Conservation (phyloP, 2,329 filamentous ascomycete genomes). For the Cladosporium velox region DNA sequence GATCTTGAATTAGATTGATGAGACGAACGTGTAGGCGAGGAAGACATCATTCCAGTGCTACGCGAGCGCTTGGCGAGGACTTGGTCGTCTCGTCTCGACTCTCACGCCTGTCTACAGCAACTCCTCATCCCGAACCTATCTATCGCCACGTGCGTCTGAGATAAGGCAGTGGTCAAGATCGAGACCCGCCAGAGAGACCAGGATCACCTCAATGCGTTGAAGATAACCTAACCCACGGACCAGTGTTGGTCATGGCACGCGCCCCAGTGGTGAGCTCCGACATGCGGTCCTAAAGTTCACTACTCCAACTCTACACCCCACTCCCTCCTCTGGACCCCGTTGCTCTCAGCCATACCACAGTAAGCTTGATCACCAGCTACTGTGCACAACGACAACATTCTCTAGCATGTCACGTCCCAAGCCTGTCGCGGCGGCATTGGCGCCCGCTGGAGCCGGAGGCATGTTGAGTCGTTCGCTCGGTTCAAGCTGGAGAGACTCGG, state of each 20-base stretch:
- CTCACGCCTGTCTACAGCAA: background rate
- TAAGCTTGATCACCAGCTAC: background rate
- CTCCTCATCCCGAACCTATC: background rate
- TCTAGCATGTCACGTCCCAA: conserved; percentile 19
- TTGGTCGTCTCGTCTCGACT: background rate
- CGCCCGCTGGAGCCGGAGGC: background rate
- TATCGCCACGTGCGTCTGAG: background rate
- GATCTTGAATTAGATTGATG: rapidly evolving
- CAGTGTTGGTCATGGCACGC: background rate
- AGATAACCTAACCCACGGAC: background rate
- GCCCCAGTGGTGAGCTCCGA: background rate
- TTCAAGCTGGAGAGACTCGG: conserved; percentile 19
- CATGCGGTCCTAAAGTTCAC: background rate
- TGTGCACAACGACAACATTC: background rate
- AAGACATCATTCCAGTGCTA: background rate
- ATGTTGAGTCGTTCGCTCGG: conserved; percentile 15
- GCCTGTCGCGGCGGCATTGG: conserved; percentile 10
- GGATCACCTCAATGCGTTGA: background rate
- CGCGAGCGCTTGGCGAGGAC: background rate
- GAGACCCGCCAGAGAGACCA: background rate
- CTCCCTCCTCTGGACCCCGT: conserved; percentile 1
- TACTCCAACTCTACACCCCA: conserved; percentile 6
- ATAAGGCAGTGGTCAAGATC: background rate
- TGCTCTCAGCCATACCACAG: background rate
- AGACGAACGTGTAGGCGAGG: background rate